These are phyloP conservation scores for Capsicum pubescens DNA, from an alignment of 257 asterid genomes.

Conservation along the genomic window DNA sequence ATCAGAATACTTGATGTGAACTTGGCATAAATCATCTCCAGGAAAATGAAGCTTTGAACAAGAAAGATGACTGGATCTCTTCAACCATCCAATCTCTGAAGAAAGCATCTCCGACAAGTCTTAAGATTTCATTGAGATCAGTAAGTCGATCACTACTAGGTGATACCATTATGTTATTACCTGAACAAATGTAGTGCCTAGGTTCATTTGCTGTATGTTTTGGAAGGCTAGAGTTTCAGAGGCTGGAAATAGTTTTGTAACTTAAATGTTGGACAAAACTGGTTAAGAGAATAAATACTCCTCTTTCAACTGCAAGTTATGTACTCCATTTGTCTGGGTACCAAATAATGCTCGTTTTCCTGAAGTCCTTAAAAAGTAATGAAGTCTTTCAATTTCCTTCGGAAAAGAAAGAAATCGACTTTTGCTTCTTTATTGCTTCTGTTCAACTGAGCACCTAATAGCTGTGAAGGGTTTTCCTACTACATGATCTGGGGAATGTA, in stretches of 20 bases:
- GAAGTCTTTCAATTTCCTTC: not conserved
- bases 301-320: slow-evolving; percentile 3
- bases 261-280: not conserved
- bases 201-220: not conserved
- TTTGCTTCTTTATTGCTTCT: not conserved
- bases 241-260: not conserved
- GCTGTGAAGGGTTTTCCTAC: not conserved
- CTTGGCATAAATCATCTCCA: slow-evolving; percentile 37
- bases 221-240: not conserved
- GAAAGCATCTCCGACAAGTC: slow-evolving; percentile 94
- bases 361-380: not conserved
- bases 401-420: not conserved
- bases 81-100: slow-evolving; percentile 67
- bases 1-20: slow-evolving; percentile 18
- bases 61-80: slow-evolving; percentile 73
- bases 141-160: slow-evolving; percentile 42
- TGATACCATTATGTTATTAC: slow-evolving; percentile 9
- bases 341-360: not conserved
- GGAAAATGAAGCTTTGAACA: slow-evolving; percentile 59
- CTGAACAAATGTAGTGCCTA: not conserved
- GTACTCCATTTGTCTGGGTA: slow-evolving; percentile 7
- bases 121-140: slow-evolving; percentile 86
- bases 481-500: not conserved
- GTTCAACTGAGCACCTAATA: not conserved
- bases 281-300: not conserved